Conservation (phyloP, 306 rosid genomes). For the Alnus rubra region DNA sequence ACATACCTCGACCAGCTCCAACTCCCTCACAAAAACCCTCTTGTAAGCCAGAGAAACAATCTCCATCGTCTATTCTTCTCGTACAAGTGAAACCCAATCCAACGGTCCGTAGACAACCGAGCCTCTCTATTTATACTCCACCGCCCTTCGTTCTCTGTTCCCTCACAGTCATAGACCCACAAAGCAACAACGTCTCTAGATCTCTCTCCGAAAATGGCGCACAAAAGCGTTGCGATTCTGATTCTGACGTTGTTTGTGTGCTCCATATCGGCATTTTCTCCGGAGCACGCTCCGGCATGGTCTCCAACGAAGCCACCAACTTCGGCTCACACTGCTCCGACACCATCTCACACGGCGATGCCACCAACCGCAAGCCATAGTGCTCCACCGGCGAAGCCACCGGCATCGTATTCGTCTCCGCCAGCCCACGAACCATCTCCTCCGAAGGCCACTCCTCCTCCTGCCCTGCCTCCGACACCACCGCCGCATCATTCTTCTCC, state of each 20-base stretch:
- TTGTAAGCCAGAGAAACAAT: neutral
- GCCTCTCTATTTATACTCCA: conserved; percentile 21
- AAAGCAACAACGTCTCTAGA: neutral
- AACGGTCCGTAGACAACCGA: neutral
- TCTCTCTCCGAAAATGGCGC: conserved; percentile 19
- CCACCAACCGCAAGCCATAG: neutral
- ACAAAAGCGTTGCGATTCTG: neutral
- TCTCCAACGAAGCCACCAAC: neutral
- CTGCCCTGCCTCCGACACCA: conserved; percentile 12
- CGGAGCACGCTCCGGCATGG: neutral
- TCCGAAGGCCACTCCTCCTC: conserved; percentile 18
- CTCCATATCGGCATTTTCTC: conserved; percentile 13
- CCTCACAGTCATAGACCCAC: neutral
- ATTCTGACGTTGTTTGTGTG: conserved; percentile 14
- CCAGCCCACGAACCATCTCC: conserved; percentile 8
- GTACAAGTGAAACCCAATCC: neutral
- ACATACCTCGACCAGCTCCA: no score
- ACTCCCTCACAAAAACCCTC: no score
- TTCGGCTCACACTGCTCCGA: neutral
- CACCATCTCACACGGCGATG: neutral
- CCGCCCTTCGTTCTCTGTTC: neutral
- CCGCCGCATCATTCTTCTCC: conserved; percentile 21
- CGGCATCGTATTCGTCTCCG: no score
- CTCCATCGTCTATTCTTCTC: conserved; percentile 19
- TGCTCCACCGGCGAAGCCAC: neutral